Evolutionary conservation across 192 early-diverging fungal species (phyloP).

Genomic region (Gaertneriomyces semiglobifer): DNA sequence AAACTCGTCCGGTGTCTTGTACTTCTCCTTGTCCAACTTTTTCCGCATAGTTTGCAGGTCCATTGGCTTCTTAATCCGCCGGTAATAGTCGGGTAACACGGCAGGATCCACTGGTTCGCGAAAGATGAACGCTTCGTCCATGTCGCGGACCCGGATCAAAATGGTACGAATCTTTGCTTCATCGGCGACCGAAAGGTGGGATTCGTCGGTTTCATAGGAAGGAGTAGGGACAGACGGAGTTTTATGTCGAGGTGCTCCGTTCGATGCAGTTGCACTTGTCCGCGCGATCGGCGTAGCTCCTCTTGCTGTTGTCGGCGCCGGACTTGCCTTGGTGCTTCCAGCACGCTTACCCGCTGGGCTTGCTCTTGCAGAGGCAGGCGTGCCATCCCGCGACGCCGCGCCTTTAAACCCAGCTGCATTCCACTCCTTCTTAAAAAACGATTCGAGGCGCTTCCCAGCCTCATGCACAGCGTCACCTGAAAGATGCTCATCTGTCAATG

Average conservation of each 20-base stretch:
- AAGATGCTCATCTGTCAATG: background rate
- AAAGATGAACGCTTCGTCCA: constrained; percentile 37
- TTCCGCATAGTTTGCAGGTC: constrained; percentile 64
- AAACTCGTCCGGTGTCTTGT: constrained; percentile 49
- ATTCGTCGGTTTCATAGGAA: background rate
- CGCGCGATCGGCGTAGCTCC: too few species aligned
- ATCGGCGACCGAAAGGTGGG: background rate
- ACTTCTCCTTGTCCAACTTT: constrained; percentile 52
- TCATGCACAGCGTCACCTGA: constrained; percentile 39
- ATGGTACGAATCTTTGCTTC: background rate
- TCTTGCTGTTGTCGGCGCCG: too few species aligned
- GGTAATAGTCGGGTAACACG: constrained; percentile 45
- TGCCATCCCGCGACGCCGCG: background rate
- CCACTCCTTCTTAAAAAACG: constrained; percentile 36
- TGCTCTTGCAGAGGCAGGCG: background rate
- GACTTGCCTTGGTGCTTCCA: too few species aligned
- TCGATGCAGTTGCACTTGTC: background rate
- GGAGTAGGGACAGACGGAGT: background rate
- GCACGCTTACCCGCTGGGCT: background rate
- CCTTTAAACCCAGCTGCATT: background rate
- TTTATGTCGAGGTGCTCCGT: background rate
- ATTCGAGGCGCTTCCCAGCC: constrained; percentile 32
- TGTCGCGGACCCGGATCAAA: background rate
- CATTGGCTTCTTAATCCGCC: constrained; percentile 64
- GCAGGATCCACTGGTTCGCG: constrained; percentile 47